Base-by-base conservation (phyloP, 2,329 filamentous ascomycete genomes). In the Fusarium subglutinans region DNA sequence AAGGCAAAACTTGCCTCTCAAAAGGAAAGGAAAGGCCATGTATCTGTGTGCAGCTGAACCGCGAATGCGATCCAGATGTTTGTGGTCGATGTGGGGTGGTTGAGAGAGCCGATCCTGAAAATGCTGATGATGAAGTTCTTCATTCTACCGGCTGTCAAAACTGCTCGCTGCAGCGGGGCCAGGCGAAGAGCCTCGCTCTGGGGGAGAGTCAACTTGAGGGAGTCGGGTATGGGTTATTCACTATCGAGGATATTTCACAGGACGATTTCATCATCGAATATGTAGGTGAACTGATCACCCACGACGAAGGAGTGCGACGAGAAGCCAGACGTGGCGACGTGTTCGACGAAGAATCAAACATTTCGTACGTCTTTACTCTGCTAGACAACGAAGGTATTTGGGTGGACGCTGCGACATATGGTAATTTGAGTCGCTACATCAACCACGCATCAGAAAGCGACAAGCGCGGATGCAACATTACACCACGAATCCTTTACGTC, bases 231-330 rank as follows among this genome's bases (percentile, higher is more conserved):
- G 94, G 94, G 0, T 85, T 96, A 0, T 96, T 93, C 78, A 87
- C 91, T 4, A 91, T 90, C 8, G 91, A 94, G 77, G 85, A 90
- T 62, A 90, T 94, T 69, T 84, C 84, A 8, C 86, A 88, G 68
- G 90, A 91, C 59, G 91, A 93, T n/a, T 96, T 93, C 74, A 86
- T 96, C 24, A 92, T 93, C 38, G 94, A 96, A 80, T 96, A 96
- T 80, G 90, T 90, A 5, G 94, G 94, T 53, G 94, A 96, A 80
- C 86, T 94, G 17, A 91, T 96, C 65, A 91, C 89, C 9, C 88
- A 89, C 44, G 87, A 90, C 54, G 93, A 95, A 79, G 90, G 90
- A 8, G 89, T 93, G 30, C 88, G 93, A 8, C 87, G 93, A 43
- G 91, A 92, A 66, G 89, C 89, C 14, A 81, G 88, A 5, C 87